Percentiles rank a stretch among this genome's conserved stretches.
phyloP scores from a whole-genome alignment of 2,329 filamentous ascomycete genomes.

The Chrysoporthe puriensis region DNA sequence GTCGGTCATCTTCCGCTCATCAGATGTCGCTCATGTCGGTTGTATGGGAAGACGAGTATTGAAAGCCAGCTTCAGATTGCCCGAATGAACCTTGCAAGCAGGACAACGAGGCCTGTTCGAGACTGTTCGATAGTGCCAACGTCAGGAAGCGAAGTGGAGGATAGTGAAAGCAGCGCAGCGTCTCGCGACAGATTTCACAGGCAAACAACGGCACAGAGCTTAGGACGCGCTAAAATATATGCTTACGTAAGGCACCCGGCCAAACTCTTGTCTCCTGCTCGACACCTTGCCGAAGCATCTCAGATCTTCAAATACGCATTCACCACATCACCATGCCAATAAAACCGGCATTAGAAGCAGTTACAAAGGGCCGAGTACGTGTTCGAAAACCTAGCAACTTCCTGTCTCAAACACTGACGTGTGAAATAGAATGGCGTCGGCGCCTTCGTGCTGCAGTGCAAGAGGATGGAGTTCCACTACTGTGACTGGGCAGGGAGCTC shows the following conservation, averaged over 20 bases:
- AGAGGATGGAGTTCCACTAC: constrained; percentile 93
- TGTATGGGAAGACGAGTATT: not conserved
- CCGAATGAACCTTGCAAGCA: not conserved
- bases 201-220: constrained; percentile 17
- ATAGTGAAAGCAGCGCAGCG: constrained; percentile 12
- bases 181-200: constrained; percentile 23
- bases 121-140: not conserved
- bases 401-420: constrained; percentile 23
- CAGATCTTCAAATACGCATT: constrained; percentile 31
- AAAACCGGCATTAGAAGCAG: constrained; percentile 51
- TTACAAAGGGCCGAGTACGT: constrained; percentile 58
- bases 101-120: not conserved
- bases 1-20: constrained; percentile 95
- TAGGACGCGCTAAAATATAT: constrained; percentile 18
- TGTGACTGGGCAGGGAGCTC: constrained; percentile 96
- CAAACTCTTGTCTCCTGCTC: constrained; percentile 20
- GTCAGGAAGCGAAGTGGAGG: not conserved
- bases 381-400: too few species aligned
- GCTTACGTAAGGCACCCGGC: constrained; percentile 22
- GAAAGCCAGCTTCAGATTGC: not conserved
- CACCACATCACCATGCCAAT: constrained; percentile 55
- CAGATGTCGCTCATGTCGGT: constrained; percentile 32
- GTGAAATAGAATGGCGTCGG: constrained; percentile 83
- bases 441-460: constrained; percentile 97
- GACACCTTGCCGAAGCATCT: not conserved